Conservation (phyloP, 1,139 yeast genomes). For the Candida tetrigidarum region DNA sequence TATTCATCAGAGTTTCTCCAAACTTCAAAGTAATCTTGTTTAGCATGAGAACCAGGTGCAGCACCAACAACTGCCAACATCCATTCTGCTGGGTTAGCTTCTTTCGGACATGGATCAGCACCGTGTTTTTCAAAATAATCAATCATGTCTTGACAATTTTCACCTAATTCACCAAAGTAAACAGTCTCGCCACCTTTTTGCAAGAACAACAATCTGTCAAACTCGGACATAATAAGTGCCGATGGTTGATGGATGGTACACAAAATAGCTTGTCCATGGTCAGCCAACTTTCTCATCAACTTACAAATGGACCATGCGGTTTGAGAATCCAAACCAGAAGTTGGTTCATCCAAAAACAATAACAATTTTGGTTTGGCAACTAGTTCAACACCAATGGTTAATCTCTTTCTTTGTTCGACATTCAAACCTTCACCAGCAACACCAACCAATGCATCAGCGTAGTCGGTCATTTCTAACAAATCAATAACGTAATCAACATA, state of each 20-base stretch:
- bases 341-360: constrained; percentile 41
- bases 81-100: constrained; percentile 62
- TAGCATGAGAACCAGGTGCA: constrained; percentile 40
- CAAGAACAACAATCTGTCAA: constrained; percentile 38
- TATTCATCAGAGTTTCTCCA: constrained; percentile 37
- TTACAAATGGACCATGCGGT: constrained; percentile 48
- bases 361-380: constrained; percentile 42
- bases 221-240: constrained; percentile 37
- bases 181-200: constrained; percentile 60
- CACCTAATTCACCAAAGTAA: constrained; percentile 68
- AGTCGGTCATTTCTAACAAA: constrained; percentile 21
- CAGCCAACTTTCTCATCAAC: constrained; percentile 44
- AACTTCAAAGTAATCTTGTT: constrained; percentile 37
- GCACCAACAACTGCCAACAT: constrained; percentile 57
- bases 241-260: constrained; percentile 49
- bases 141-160: constrained; percentile 50
- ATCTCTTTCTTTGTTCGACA: constrained; percentile 43
- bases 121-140: constrained; percentile 62
- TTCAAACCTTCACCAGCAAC: constrained; percentile 47
- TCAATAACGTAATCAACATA: constrained; percentile 41
- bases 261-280: constrained; percentile 44
- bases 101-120: constrained; percentile 39
- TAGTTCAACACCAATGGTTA: constrained; percentile 44
- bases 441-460: constrained; percentile 45
- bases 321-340: constrained; percentile 46